Evolutionary conservation across 192 early-diverging fungal genomes (phyloP).

Genomic region (Physocladia obscura): DNA sequence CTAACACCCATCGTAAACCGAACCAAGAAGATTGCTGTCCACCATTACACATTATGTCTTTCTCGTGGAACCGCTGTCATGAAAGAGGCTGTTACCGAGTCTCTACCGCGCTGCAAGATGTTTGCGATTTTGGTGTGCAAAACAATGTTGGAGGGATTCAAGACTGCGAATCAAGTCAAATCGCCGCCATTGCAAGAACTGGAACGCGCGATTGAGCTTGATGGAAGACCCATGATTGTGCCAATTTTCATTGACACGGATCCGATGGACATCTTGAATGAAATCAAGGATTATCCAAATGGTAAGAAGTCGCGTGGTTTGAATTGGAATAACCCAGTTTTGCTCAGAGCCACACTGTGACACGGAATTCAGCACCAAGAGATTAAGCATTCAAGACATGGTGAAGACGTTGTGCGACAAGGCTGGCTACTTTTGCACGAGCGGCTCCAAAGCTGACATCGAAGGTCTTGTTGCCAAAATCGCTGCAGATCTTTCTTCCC

Average conservation of each 20-base stretch:
- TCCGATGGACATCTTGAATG: not conserved
- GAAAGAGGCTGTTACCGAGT: not conserved
- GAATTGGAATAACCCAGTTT: not conserved
- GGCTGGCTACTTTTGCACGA: not conserved
- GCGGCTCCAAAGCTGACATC: not conserved
- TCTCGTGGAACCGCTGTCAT: not conserved
- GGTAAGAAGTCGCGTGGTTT: not conserved
- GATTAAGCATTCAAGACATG: not conserved
- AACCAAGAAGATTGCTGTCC: not conserved
- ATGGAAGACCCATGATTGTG: slow-evolving; percentile 6
- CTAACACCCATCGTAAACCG: not conserved
- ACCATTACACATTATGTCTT: not conserved
- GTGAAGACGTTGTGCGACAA: not conserved
- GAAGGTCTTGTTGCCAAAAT: slow-evolving; percentile 14
- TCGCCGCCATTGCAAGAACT: not conserved
- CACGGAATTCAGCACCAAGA: not conserved
- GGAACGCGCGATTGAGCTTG: slow-evolving; percentile 1
- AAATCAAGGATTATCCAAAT: not conserved
- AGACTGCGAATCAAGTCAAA: not conserved
- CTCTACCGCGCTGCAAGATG: not conserved
- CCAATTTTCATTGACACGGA: not conserved
- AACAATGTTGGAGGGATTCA: slow-evolving; percentile 5
- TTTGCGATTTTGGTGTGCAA: not conserved
- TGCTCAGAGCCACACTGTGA: not conserved
- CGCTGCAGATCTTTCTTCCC: not conserved